A percentile compares a stretch with the other conserved stretches of the same genome.
Evolutionary conservation across 345 rosid species (phyloP).

Genomic region (Xanthoceras sorbifolium): DNA sequence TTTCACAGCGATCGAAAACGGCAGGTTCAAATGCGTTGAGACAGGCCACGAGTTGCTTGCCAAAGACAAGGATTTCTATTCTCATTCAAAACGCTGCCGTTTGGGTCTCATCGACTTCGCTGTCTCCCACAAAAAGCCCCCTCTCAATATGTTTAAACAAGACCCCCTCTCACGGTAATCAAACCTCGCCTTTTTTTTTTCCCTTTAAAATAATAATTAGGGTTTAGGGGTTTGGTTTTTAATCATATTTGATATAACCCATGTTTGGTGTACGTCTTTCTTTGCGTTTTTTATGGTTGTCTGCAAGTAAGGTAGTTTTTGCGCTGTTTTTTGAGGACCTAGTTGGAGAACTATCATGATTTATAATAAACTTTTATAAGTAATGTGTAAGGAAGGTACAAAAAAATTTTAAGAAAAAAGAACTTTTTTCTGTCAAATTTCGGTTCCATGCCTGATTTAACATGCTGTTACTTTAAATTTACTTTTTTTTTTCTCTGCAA

Average conservation of each 20-base stretch:
- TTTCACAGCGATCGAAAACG: slow-evolving; percentile 60
- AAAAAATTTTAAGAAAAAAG: too few relatives aligned
- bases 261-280: not conserved
- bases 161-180: slow-evolving; percentile 65
- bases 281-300: not conserved
- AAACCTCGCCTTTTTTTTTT: not conserved
- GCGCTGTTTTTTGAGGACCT: not conserved
- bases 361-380: not conserved
- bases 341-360: not conserved
- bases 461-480: not conserved
- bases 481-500: not conserved
- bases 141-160: slow-evolving; percentile 84
- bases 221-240: slow-evolving; percentile 8
- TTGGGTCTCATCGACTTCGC: slow-evolving; percentile 82
- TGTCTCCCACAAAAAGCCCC: slow-evolving; percentile 59
- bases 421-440: not conserved
- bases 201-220: not conserved
- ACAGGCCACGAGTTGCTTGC: slow-evolving; percentile 77
- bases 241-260: not conserved
- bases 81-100: slow-evolving; percentile 79
- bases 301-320: not conserved
- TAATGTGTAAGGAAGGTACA: not conserved
- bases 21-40: slow-evolving; percentile 80
- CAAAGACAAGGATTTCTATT: slow-evolving; percentile 67
- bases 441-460: not conserved